A percentile compares a stretch with the other conserved stretches of the same genome.
phyloP scores from a whole-genome alignment of 2,329 filamentous ascomycete species.

The Colletotrichum sojae region DNA sequence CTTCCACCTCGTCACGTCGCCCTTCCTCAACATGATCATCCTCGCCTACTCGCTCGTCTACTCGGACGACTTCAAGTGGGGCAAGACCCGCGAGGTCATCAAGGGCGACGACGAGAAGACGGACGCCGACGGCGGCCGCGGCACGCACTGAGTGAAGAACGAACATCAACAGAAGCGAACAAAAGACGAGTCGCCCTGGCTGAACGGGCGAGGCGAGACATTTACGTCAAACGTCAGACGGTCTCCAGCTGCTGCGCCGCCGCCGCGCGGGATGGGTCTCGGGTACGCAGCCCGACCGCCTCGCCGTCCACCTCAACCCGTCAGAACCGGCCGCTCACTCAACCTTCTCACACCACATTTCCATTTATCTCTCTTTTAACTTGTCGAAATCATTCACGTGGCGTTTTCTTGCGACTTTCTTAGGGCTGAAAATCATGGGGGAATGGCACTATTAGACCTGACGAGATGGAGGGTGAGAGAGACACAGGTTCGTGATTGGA shows the following conservation, averaged over 20 bases:
- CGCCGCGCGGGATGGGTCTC: not conserved
- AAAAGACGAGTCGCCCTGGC: not conserved
- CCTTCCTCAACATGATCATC: conserved; percentile 60
- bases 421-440: conserved; percentile 26
- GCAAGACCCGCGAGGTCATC: conserved; percentile 59
- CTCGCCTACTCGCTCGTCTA: conserved; percentile 58
- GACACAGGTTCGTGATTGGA: conserved; percentile 17
- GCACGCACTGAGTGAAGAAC: conserved; percentile 35
- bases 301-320: not conserved
- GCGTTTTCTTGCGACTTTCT: conserved; percentile 34
- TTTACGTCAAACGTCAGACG: not conserved
- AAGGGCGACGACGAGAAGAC: conserved; percentile 42
- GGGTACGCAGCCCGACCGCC: not conserved
- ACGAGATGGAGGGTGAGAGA: conserved; percentile 21
- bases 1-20: conserved; percentile 54
- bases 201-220: not conserved
- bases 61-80: conserved; percentile 63
- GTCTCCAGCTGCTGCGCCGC: conserved; percentile 2
- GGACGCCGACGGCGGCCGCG: conserved; percentile 43
- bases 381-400: conserved; percentile 32
- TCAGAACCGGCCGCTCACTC: conserved; percentile 8
- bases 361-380: conserved; percentile 7
- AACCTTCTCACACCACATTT: not conserved
- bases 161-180: not conserved
- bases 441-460: conserved; percentile 27